Evolutionary conservation across 2,329 filamentous ascomycete species (phyloP), one percentile per base, ranked within the genome.

Genomic region (Xylaria hypoxylon): DNA sequence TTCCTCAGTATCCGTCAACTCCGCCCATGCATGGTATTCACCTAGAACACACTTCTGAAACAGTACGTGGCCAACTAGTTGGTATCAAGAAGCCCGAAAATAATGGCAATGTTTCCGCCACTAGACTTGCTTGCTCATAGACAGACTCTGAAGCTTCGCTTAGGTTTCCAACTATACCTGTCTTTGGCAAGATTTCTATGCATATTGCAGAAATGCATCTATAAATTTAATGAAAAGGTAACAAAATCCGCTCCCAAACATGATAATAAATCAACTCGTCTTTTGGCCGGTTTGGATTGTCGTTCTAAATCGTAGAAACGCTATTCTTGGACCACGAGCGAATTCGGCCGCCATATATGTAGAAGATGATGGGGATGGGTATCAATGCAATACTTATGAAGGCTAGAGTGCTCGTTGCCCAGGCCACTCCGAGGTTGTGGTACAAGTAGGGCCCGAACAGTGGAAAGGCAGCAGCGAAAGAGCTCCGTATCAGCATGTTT

Each of bases 261-360:
- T 33, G 5, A 38, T 38, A 3, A 38, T 38, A 50, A 35, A 42
- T 19, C 33, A 42, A 42, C 11, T 13, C 17, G 2, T 26, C 28
- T 2, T 24, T 6, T 2, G 17, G 11, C 2, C 3, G 10, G 38
- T 22, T 17, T 4, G 2, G 28, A 22, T 17, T 24, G n/a, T 33
- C 35, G 42, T 35, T 33, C 42, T 65, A 65, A 13, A 24, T 7
- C 7, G 62, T 50, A 5, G 57, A 61, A 33, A 67, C 50, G 24
- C 60, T 67, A 26, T 67, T 67, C 50, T 67, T 67, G 13, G 65
- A 67, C 65, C 65, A 67, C 4, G 60, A 64, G 2, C 65, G 65
- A 35, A 67, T 64, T n/a, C 61, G 61, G 1, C n/a, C 26, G 0
- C 65, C 65, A 26, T 48, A 68, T 8, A 53, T 28, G 10, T 59